These are phyloP conservation scores for Colletotrichum tanaceti DNA, from an alignment of 2,329 filamentous ascomycete genomes.

Conservation along the genomic window DNA sequence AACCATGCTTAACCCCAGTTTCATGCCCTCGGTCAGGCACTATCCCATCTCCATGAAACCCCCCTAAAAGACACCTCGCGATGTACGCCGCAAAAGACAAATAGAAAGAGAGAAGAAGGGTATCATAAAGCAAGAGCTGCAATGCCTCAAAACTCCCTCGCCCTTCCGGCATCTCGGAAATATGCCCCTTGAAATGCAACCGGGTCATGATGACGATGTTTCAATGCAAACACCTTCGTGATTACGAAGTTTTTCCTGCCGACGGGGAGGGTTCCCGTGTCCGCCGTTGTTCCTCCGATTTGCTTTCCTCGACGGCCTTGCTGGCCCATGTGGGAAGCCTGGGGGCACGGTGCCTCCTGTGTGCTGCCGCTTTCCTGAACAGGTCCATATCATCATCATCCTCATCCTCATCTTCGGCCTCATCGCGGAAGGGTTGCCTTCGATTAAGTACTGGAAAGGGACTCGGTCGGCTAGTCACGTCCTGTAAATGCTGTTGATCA, in stretches of 20 bases:
- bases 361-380: conserved; percentile 49
- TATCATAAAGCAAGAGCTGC: conserved; percentile 23
- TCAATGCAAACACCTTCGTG: background rate
- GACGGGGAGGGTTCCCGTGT: conserved; percentile 25
- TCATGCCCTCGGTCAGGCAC: conserved; percentile 13
- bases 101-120: conserved; percentile 27
- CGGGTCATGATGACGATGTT: background rate
- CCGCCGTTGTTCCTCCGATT: conserved; percentile 14
- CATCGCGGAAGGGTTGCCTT: conserved; percentile 10
- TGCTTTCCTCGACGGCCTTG: conserved; percentile 42
- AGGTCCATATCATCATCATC: conserved; percentile 42
- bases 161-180: conserved; percentile 1
- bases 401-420: conserved; percentile 17
- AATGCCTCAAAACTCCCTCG: conserved; percentile 12
- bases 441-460: conserved; percentile 4
- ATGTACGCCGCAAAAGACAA: conserved; percentile 10
- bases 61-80: conserved; percentile 2
- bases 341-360: conserved; percentile 26
- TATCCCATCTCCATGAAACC: background rate
- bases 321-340: conserved; percentile 50
- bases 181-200: background rate
- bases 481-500: conserved; percentile 49
- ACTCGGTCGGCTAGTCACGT: conserved; percentile 44
- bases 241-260: conserved; percentile 3
- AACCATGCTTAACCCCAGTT: background rate